Percentiles rank a stretch among this genome's conserved stretches.
Conservation (phyloP, 2,329 filamentous ascomycete species). For the Polychaeton citri region DNA sequence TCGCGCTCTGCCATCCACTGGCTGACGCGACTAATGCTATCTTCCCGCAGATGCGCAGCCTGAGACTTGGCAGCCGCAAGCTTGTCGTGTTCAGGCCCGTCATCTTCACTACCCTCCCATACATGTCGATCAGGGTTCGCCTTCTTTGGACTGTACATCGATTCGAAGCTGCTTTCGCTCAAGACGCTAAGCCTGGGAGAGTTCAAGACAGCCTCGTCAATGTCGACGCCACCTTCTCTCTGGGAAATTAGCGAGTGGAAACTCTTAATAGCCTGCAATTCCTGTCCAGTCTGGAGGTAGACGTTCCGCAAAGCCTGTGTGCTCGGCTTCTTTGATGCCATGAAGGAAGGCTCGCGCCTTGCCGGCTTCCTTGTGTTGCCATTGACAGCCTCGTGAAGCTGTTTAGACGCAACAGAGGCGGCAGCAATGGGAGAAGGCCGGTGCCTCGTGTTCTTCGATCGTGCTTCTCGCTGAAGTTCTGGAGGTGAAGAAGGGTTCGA, state of each 20-base stretch:
- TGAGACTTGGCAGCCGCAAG: neutral
- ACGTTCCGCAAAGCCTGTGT: constrained; percentile 22
- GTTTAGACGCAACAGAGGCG: neutral
- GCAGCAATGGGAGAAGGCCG: neutral
- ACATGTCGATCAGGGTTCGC: constrained; percentile 14
- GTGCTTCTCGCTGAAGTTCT: neutral
- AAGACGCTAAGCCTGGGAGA: constrained; percentile 23
- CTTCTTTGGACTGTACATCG: constrained; percentile 21
- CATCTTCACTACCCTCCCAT: constrained; percentile 14
- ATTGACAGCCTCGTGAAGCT: neutral
- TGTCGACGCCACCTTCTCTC: constrained; percentile 11
- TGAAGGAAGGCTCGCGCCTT: constrained; percentile 16
- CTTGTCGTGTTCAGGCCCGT: neutral
- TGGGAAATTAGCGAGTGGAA: constrained; percentile 22
- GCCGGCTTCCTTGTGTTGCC: constrained; percentile 7
- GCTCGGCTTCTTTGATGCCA: constrained; percentile 19
- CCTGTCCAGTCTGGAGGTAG: constrained; percentile 17
- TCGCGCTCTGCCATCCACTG: constrained; percentile 21
- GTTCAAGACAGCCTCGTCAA: constrained; percentile 16
- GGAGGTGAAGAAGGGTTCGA: constrained; percentile 15
- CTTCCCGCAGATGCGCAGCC: constrained; percentile 11
- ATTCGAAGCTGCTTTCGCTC: constrained; percentile 25
- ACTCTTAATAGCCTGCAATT: constrained; percentile 20
- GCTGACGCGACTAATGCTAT: constrained; percentile 23
- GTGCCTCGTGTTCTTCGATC: neutral